phyloP scores from a whole-genome alignment of 495 filamentous ascomycete species.

The Neurospora sp. region DNA sequence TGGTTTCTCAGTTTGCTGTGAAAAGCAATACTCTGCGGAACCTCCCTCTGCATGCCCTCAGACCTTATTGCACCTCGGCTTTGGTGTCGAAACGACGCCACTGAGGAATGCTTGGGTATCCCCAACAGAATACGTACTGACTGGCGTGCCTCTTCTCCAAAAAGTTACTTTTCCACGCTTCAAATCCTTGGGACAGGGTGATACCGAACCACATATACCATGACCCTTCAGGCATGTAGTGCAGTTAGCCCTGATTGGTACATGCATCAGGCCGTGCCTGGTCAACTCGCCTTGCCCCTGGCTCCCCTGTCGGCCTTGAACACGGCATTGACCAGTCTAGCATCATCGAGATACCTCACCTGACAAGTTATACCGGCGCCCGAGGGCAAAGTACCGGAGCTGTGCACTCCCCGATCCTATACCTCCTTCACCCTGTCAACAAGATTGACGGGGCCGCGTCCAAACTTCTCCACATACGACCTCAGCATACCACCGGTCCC shows the following conservation, averaged over 20 bases:
- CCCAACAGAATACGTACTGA: conserved; percentile 1
- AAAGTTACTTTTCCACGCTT: conserved; percentile 5
- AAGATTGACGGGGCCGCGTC: conserved; percentile 4
- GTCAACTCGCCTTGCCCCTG: conserved; percentile 18
- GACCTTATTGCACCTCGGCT: conserved; percentile 18
- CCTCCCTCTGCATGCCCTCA: conserved; percentile 1
- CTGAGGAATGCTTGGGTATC: not conserved
- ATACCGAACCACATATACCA: conserved; percentile 22
- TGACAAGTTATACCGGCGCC: conserved; percentile 15
- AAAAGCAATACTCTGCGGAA: conserved; percentile 5
- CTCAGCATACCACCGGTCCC: conserved; percentile 13
- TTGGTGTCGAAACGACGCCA: conserved; percentile 22
- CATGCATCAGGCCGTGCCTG: conserved; percentile 19
- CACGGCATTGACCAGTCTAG: conserved; percentile 27
- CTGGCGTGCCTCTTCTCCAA: conserved; percentile 3
- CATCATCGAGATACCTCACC: conserved; percentile 14
- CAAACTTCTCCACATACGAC: conserved; percentile 23
- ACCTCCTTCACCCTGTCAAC: conserved; percentile 2
- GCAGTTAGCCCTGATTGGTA: conserved; percentile 18
- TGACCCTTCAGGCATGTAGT: conserved; percentile 23
- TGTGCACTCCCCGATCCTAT: conserved; percentile 10
- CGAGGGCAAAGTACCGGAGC: conserved; percentile 7
- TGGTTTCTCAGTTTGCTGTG: not conserved
- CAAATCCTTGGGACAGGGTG: conserved; percentile 11
- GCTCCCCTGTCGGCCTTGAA: conserved; percentile 6